These are phyloP conservation scores for Phytophthora hibernalis DNA, from an alignment of 352 stramenopile species.

Conservation along the genomic window DNA sequence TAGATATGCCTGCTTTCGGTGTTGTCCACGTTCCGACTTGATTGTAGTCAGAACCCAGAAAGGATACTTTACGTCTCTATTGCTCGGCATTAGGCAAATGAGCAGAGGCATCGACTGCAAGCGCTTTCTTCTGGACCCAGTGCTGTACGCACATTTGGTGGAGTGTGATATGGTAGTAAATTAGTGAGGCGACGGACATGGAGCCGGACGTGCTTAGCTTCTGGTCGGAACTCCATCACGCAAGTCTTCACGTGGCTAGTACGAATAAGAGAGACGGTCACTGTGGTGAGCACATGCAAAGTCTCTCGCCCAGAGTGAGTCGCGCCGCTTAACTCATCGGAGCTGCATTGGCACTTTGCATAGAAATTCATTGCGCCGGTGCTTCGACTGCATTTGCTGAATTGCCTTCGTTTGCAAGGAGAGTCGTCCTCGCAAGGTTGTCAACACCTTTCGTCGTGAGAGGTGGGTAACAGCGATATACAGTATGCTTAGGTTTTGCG, in stretches of 20 bases:
- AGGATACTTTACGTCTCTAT: slow-evolving; percentile 19
- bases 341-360: slow-evolving; percentile 9
- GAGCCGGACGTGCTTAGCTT: slow-evolving; percentile 1
- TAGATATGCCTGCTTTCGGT: too few relatives aligned
- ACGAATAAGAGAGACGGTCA: slow-evolving; percentile 33
- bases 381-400: slow-evolving; percentile 31
- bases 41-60: slow-evolving; percentile 25
- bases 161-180: background rate
- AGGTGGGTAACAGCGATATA: too few relatives aligned
- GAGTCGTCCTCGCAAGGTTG: background rate
- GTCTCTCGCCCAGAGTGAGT: slow-evolving; percentile 19
- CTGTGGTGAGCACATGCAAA: slow-evolving; percentile 34
- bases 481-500: slow-evolving; percentile 1
- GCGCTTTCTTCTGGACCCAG: background rate
- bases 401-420: slow-evolving; percentile 25
- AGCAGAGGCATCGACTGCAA: background rate
- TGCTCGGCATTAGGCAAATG: slow-evolving; percentile 16
- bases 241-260: slow-evolving; percentile 18
- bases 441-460: slow-evolving; percentile 33
- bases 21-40: slow-evolving; percentile 15
- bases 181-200: slow-evolving; percentile 17
- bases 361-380: slow-evolving; percentile 2
- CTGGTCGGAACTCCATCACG: slow-evolving; percentile 24
- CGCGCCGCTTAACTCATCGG: slow-evolving; percentile 18
- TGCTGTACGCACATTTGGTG: slow-evolving; percentile 1